A percentile compares a stretch with the other conserved stretches of the same genome.
Conservation (phyloP, 2,329 filamentous ascomycete genomes). For the Arthroderma sp. region DNA sequence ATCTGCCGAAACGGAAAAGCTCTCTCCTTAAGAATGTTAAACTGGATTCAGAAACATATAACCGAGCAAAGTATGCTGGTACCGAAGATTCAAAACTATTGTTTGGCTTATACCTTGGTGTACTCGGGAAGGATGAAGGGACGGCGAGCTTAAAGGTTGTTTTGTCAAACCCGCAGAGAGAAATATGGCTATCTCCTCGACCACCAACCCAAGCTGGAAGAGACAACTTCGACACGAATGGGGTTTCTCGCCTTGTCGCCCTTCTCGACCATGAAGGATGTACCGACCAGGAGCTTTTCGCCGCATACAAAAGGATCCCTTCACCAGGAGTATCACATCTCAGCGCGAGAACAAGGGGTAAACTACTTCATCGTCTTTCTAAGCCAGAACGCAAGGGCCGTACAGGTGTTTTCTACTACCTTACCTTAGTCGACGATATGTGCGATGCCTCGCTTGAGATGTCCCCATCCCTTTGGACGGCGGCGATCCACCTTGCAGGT, state of each 20-base stretch:
- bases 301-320: constrained; percentile 42
- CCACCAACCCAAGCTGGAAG: constrained; percentile 8
- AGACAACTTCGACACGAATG: constrained; percentile 23
- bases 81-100: constrained; percentile 7
- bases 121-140: constrained; percentile 14
- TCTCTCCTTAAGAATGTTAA: background rate
- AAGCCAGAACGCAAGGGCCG: constrained; percentile 33
- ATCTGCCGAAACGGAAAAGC: background rate
- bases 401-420: constrained; percentile 61
- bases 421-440: constrained; percentile 73
- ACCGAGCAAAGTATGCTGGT: background rate
- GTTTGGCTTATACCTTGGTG: constrained; percentile 12
- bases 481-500: constrained; percentile 66
- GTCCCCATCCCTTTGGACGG: constrained; percentile 63
- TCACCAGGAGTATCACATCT: constrained; percentile 44
- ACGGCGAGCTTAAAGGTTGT: constrained; percentile 12
- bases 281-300: constrained; percentile 40
- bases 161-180: constrained; percentile 14
- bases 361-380: constrained; percentile 57
- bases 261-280: constrained; percentile 35
- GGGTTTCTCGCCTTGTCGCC: constrained; percentile 29
- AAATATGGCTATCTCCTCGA: constrained; percentile 9
- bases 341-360: constrained; percentile 42
- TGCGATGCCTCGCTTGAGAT: constrained; percentile 60
- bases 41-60: background rate